Evolutionary conservation across 2,329 filamentous ascomycete species (phyloP).

Genomic region (Stagonosporopsis chrysanthemi): DNA sequence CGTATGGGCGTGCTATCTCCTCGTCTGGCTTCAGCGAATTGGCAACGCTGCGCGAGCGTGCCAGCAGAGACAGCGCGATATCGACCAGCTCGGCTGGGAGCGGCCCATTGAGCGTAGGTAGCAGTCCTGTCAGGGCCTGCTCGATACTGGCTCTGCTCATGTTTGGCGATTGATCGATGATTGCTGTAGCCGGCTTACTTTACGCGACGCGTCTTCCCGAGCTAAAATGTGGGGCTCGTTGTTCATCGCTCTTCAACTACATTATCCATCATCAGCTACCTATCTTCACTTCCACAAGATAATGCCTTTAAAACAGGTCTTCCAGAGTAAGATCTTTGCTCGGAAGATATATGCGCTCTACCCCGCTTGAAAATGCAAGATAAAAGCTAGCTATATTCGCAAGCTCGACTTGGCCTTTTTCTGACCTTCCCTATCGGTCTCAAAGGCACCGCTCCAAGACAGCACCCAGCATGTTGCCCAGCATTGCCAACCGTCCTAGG

Average conservation of each 20-base stretch:
- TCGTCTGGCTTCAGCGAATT: constrained; percentile 58
- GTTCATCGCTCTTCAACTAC: background rate
- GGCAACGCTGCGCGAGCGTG: constrained; percentile 48
- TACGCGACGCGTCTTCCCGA: constrained; percentile 8
- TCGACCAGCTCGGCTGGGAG: constrained; percentile 45
- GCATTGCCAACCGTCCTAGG: constrained; percentile 5
- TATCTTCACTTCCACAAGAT: background rate
- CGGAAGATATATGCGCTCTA: background rate
- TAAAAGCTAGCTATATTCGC: background rate
- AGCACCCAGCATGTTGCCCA: constrained; percentile 8
- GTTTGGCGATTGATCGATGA: background rate
- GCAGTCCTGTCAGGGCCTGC: constrained; percentile 52
- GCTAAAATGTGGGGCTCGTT: background rate
- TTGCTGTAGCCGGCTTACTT: background rate
- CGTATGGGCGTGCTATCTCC: constrained; percentile 48
- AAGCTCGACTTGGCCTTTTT: constrained; percentile 8
- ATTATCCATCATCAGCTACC: background rate
- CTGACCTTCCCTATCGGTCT: constrained; percentile 13
- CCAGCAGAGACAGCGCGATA: constrained; percentile 42
- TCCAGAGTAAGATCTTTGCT: background rate
- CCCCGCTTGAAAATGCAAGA: background rate
- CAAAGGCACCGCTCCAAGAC: constrained; percentile 4
- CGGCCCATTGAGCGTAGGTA: constrained; percentile 48
- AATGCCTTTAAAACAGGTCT: background rate
- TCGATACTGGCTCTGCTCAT: constrained; percentile 39